phyloP scores from a whole-genome alignment of 371 early-diverging fungal genomes.

The Syncephalastrum monosporum region DNA sequence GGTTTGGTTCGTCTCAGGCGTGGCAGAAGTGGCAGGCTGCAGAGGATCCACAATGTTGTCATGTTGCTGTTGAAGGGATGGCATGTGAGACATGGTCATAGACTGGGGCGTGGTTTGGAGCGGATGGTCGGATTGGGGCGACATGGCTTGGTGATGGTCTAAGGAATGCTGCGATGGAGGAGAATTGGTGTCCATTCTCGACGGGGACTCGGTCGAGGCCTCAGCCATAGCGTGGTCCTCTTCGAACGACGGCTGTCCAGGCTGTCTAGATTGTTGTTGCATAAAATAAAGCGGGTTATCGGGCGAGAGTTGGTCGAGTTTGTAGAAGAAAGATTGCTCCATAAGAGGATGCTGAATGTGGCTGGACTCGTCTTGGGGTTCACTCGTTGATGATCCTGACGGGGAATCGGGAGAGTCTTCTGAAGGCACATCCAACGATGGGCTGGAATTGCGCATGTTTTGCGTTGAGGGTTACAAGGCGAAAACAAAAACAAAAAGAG shows the following conservation, averaged over 20 bases:
- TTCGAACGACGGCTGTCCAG: conserved; percentile 14
- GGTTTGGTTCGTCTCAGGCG: conserved; percentile 21
- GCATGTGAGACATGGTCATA: neutral
- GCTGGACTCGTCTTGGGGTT: conserved; percentile 25
- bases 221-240: conserved; percentile 23
- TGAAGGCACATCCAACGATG: conserved; percentile 18
- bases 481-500: conserved; percentile 2
- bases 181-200: neutral
- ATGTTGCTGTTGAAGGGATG: conserved; percentile 5
- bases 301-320: conserved; percentile 34
- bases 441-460: conserved; percentile 19
- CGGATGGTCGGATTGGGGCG: conserved; percentile 4
- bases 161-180: neutral
- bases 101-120: conserved; percentile 1
- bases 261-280: conserved; percentile 30
- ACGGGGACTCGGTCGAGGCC: conserved; percentile 6
- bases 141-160: neutral
- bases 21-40: conserved; percentile 13
- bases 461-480: neutral
- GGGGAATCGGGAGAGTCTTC: conserved; percentile 22
- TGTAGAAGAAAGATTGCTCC: conserved; percentile 37
- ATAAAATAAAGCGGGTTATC: conserved; percentile 36
- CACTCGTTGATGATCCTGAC: conserved; percentile 19
- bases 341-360: conserved; percentile 31
- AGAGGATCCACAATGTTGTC: conserved; percentile 16